Percentiles rank a stretch among this genome's conserved stretches.
phyloP scores from a whole-genome alignment of 2,329 filamentous ascomycete genomes.

The Aspergillus sp. region DNA sequence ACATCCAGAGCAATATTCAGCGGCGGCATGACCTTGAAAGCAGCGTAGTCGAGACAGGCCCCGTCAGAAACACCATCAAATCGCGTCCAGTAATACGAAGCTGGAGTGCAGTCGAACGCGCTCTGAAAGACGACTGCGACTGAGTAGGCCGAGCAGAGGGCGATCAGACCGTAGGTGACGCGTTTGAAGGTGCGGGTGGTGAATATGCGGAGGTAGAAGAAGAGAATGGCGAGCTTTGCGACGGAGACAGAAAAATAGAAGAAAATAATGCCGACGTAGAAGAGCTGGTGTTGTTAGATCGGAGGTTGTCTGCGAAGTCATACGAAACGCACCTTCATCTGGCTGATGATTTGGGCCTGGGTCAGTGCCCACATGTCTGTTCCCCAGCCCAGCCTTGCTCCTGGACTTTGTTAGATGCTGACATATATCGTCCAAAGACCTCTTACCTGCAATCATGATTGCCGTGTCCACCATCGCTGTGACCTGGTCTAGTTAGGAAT shows the following conservation, averaged over 20 bases:
- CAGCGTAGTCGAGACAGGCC: neutral
- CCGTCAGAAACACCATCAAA: neutral
- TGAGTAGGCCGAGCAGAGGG: neutral
- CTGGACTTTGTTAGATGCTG: neutral
- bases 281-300: neutral
- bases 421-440: neutral
- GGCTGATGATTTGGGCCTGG: neutral
- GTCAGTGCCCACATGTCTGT: slow-evolving; percentile 9
- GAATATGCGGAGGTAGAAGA: slow-evolving; percentile 13
- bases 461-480: slow-evolving; percentile 1
- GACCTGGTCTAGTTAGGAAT: neutral
- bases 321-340: neutral
- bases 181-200: slow-evolving; percentile 2
- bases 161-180: neutral
- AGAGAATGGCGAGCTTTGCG: slow-evolving; percentile 9
- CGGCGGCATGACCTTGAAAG: slow-evolving; percentile 1
- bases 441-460: neutral
- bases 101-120: neutral
- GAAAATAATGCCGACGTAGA: slow-evolving; percentile 7
- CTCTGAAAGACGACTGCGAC: slow-evolving; percentile 3
- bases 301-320: neutral
- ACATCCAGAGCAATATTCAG: slow-evolving; percentile 4
- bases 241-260: slow-evolving; percentile 2
- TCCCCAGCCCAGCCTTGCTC: slow-evolving; percentile 1
- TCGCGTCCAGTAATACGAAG: slow-evolving; percentile 5